Evolutionary conservation across 495 filamentous ascomycete species (phyloP).

Genomic region (Apiosordaria backusii): DNA sequence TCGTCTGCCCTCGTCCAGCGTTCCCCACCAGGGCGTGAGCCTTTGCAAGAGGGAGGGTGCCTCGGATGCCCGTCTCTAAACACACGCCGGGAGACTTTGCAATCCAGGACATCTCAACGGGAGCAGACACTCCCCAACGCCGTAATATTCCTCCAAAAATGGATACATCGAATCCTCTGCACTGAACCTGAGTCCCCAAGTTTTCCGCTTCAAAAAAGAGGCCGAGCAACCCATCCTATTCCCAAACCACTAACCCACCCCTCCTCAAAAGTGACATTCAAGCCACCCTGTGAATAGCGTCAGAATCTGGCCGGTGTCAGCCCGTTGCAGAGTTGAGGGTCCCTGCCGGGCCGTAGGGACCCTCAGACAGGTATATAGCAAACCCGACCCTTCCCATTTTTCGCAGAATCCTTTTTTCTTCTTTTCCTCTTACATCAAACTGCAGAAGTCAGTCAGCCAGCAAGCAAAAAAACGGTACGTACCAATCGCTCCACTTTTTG

Average conservation of each 20-base stretch:
- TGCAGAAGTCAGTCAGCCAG: not conserved
- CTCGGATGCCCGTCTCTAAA: not conserved
- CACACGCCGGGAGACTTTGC: not conserved
- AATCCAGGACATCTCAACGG: not conserved
- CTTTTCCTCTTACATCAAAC: not conserved
- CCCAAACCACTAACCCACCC: not conserved
- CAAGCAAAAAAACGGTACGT: not conserved
- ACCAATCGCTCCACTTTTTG: no score
- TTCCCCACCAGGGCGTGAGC: not conserved
- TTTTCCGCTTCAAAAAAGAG: not conserved
- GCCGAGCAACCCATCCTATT: not conserved
- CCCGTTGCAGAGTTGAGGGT: no score
- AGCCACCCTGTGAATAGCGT: no score
- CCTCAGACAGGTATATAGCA: not conserved
- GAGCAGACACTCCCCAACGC: not conserved
- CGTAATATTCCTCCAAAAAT: not conserved
- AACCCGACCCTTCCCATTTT: not conserved
- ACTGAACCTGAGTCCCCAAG: not conserved
- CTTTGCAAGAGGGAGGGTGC: not conserved
- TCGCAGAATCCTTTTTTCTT: not conserved
- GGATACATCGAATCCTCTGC: not conserved
- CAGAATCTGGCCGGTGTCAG: no score
- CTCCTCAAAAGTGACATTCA: not conserved
- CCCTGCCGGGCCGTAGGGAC: not conserved
- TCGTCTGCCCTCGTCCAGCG: not conserved